Evolutionary conservation across 2,329 filamentous ascomycete genomes (phyloP).

Genomic region (Trichothecium sympodiale): DNA sequence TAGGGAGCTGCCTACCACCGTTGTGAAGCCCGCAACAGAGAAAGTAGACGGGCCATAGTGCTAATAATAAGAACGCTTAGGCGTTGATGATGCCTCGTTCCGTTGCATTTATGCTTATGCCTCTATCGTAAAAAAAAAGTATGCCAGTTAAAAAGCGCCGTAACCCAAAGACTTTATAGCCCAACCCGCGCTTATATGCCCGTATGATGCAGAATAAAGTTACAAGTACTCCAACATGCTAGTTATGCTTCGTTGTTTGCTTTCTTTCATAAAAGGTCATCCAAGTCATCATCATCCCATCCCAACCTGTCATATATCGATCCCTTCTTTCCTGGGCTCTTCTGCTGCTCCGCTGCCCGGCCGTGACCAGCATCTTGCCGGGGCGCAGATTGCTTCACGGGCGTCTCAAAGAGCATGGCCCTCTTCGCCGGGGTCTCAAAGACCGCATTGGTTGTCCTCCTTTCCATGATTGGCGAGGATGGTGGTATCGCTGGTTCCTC

Average conservation of each 20-base stretch:
- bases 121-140: no score
- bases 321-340: constrained; percentile 12
- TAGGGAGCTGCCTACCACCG: constrained; percentile 58
- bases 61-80: no score
- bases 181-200: no score
- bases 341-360: constrained; percentile 10
- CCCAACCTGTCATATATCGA: constrained; percentile 45
- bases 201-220: no score
- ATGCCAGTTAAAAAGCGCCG: no score
- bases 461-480: constrained; percentile 23
- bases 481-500: constrained; percentile 19
- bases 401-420: constrained; percentile 8
- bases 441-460: constrained; percentile 7
- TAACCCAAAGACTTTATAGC: no score
- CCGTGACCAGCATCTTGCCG: constrained; percentile 22
- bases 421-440: constrained; percentile 7
- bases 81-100: no score
- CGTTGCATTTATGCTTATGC: no score
- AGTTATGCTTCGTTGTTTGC: neutral
- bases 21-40: constrained; percentile 31
- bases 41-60: no score
- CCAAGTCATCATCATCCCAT: constrained; percentile 48
- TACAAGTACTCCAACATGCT: no score
- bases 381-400: constrained; percentile 11
- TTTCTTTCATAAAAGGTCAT: constrained; percentile 28